Evolutionary conservation across 306 rosid genomes (phyloP), one percentile per base, ranked within the genome.

Genomic region (Abrus pulchellus): DNA sequence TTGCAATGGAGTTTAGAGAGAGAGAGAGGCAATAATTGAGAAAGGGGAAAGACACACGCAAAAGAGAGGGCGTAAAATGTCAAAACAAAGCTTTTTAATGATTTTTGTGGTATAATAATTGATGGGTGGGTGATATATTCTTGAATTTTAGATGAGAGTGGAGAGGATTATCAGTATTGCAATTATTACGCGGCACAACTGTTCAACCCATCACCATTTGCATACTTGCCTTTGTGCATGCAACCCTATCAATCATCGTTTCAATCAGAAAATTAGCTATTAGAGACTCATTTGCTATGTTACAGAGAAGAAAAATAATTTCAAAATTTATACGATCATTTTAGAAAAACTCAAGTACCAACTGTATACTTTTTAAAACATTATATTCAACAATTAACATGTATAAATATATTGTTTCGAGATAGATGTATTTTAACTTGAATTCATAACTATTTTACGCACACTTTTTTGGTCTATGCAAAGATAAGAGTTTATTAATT

Each of bases 81-180:
- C 81, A 83, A 88, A 85, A 32, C 59, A 33, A 48, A 80, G 80
- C 87, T 78, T 89, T 82, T 74, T 9, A 82, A 77, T 74, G 72
- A 84, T 87, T 82, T 80, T 44, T 45, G 41, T 68, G 77, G 0
- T 36, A 11, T 34, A 54, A 34, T 56, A 20, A 28, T 47, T 27
- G 10, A 54, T 36, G 29, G 33, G 59, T 71, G 79, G 79, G 50
- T 7, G 49, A 68, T 30, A 50, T 43, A 9, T 64, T 70, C 13
- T 86, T 80, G 82, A 74, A 79, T 79, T 79, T 76, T 54, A 59
- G 71, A 68, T 7, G 55, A 70, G 14, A 53, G 68, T 3, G 33
- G 14, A 64, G 6, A 7, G 12, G 40, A 65, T 14, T 32, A 70
- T 38, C 10, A 45, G 32, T 20, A 20, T 20, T 68, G n/a, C 78